These are phyloP conservation scores for Globisporangium recalcitrans DNA, from an alignment of 352 stramenopile species.

Conservation along the genomic window DNA sequence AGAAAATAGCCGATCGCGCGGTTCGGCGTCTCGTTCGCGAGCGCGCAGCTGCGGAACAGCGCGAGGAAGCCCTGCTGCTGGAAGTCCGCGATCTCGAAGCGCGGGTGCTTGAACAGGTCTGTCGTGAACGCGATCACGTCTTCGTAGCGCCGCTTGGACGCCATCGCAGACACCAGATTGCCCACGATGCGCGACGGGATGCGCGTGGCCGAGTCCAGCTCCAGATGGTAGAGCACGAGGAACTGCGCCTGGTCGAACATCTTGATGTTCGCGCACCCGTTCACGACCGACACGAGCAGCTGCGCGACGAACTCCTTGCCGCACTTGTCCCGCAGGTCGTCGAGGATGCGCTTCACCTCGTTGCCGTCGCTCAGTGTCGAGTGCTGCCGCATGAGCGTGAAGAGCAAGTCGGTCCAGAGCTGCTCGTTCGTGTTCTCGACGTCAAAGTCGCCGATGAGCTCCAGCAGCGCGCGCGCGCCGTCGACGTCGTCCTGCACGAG, in stretches of 20 bases:
- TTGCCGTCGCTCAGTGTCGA: slow-evolving; percentile 23
- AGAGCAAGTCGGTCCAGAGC: slow-evolving; percentile 71
- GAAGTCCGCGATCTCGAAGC: slow-evolving; percentile 32
- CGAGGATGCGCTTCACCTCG: slow-evolving; percentile 32
- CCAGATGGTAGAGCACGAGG: slow-evolving; percentile 49
- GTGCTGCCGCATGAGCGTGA: slow-evolving; percentile 57
- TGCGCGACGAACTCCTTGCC: slow-evolving; percentile 38
- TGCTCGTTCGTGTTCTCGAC: slow-evolving; percentile 44
- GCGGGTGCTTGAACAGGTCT: slow-evolving; percentile 30
- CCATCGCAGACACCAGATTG: slow-evolving; percentile 48
- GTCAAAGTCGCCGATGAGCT: slow-evolving; percentile 38
- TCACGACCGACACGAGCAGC: slow-evolving; percentile 46
- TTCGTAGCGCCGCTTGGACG: slow-evolving; percentile 20
- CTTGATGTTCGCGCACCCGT: slow-evolving; percentile 60
- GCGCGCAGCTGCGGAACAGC: slow-evolving; percentile 40
- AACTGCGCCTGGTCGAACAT: slow-evolving; percentile 46
- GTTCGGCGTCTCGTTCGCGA: slow-evolving; percentile 4
- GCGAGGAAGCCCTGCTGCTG: slow-evolving; percentile 64
- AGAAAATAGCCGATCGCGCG: slow-evolving; percentile 25
- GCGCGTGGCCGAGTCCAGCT: slow-evolving; percentile 11
- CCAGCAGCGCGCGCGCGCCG: slow-evolving; percentile 44
- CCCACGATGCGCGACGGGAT: slow-evolving; percentile 47
- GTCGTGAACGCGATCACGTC: slow-evolving; percentile 31
- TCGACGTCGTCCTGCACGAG: slow-evolving; percentile 38
- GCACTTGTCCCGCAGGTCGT: slow-evolving; percentile 27